A percentile compares a stretch with the other conserved stretches of the same genome.
phyloP scores from a whole-genome alignment of 352 stramenopile species.

The Globisporangium iwayamae region DNA sequence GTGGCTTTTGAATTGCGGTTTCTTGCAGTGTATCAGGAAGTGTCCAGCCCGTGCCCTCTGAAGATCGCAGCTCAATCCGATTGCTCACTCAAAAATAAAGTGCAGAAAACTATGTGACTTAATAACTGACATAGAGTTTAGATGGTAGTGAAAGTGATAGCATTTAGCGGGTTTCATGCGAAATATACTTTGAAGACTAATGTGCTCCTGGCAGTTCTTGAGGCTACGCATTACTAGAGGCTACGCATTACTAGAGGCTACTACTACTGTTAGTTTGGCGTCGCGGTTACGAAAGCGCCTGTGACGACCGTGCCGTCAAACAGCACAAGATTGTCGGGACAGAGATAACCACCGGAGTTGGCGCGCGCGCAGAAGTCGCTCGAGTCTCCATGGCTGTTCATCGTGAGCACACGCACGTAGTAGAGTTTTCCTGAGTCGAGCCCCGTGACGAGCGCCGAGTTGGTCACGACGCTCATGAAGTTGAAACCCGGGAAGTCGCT shows the following conservation, averaged over 20 bases:
- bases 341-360: conserved; percentile 58
- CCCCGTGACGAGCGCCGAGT: conserved; percentile 50
- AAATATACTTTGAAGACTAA: too few relatives aligned
- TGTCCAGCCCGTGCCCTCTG: not conserved
- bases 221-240: not conserved
- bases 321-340: conserved; percentile 68
- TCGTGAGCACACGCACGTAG: conserved; percentile 76
- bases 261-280: conserved; percentile 21
- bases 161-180: too few relatives aligned
- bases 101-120: not conserved
- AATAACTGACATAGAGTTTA: not conserved
- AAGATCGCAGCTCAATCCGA: not conserved
- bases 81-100: not conserved
- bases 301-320: conserved; percentile 59
- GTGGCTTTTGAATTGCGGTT: not conserved
- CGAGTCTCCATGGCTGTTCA: conserved; percentile 75
- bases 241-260: not conserved
- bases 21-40: not conserved
- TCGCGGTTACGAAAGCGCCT: conserved; percentile 42
- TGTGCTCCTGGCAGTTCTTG: too few relatives aligned
- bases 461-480: conserved; percentile 63
- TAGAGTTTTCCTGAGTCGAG: conserved; percentile 76
- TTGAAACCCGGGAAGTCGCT: conserved; percentile 70
- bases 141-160: too few relatives aligned
- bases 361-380: conserved; percentile 64